Conservation (phyloP, 2,329 filamentous ascomycete species). For the Ascosphaera apis region DNA sequence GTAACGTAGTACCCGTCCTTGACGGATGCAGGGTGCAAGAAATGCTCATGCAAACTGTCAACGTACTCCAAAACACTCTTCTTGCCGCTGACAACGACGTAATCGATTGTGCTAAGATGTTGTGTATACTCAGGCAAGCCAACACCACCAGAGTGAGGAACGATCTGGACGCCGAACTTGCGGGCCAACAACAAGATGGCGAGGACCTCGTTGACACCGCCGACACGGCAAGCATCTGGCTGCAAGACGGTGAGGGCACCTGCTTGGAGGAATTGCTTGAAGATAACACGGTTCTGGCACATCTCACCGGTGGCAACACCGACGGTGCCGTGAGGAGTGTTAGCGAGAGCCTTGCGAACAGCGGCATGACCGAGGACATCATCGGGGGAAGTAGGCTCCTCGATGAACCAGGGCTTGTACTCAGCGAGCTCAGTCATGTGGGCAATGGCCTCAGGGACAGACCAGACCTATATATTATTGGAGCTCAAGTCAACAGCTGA, state of each 20-base stretch:
- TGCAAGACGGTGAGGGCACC: constrained; percentile 74
- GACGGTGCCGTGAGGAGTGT: constrained; percentile 33
- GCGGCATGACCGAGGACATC: constrained; percentile 76
- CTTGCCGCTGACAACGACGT: constrained; percentile 65
- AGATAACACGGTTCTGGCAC: constrained; percentile 85
- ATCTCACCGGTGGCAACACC: constrained; percentile 83
- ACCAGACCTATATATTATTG: constrained; percentile 39
- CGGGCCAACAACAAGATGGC: constrained; percentile 66
- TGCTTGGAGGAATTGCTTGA: constrained; percentile 68
- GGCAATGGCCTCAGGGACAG: constrained; percentile 64
- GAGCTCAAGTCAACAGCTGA: not conserved
- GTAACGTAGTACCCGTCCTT: constrained; percentile 75
- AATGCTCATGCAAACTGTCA: constrained; percentile 85
- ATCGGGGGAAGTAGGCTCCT: constrained; percentile 78
- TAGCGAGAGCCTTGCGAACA: constrained; percentile 52
- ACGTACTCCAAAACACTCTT: constrained; percentile 72
- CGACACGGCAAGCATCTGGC: constrained; percentile 72
- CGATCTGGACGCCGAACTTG: constrained; percentile 50
- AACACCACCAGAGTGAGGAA: constrained; percentile 75
- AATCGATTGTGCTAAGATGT: constrained; percentile 80
- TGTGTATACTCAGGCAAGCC: constrained; percentile 86
- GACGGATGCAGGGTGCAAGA: constrained; percentile 57
- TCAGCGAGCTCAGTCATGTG: constrained; percentile 66
- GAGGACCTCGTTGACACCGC: constrained; percentile 76
- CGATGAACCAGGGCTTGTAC: constrained; percentile 74